phyloP scores from a whole-genome alignment of 1,284 basidiomycete species.

The Omphalotus olearius region DNA sequence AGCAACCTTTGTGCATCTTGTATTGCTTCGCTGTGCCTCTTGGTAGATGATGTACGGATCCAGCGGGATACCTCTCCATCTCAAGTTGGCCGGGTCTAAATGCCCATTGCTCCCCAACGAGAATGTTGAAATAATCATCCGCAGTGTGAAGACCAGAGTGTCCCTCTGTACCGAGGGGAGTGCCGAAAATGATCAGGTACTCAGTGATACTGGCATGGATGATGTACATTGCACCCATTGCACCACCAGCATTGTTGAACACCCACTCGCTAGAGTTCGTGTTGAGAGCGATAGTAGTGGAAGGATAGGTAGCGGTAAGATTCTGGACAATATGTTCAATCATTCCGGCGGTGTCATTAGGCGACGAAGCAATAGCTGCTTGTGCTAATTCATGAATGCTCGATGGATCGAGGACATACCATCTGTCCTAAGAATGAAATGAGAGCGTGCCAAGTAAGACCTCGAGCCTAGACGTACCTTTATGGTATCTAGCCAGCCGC shows the following conservation, averaged over 20 bases:
- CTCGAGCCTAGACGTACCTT: slow-evolving; percentile 36
- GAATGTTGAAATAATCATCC: slow-evolving; percentile 97
- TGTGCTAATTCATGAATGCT: slow-evolving; percentile 65
- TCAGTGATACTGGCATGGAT: slow-evolving; percentile 94
- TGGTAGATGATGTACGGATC: slow-evolving; percentile 80
- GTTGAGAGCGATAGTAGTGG: slow-evolving; percentile 55
- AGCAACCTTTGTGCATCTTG: slow-evolving; percentile 94
- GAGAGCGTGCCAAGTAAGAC: background rate
- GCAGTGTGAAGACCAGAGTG: slow-evolving; percentile 93
- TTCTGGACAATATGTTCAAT: slow-evolving; percentile 75
- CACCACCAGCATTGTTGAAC: slow-evolving; percentile 97
- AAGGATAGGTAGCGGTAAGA: slow-evolving; percentile 65
- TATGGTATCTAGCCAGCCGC: slow-evolving; percentile 50
- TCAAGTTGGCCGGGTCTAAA: slow-evolving; percentile 78
- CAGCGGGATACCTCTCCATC: slow-evolving; percentile 82
- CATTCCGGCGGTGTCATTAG: slow-evolving; percentile 63
- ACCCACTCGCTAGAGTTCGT: slow-evolving; percentile 81
- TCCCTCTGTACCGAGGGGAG: slow-evolving; percentile 94
- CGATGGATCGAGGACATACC: slow-evolving; percentile 72
- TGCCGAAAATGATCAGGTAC: slow-evolving; percentile 94
- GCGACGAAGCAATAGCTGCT: slow-evolving; percentile 62
- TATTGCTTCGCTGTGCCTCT: slow-evolving; percentile 93
- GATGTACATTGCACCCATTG: slow-evolving; percentile 98
- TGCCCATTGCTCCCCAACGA: slow-evolving; percentile 91
- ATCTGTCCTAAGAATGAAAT: slow-evolving; percentile 34